Conservation (phyloP, 2,329 filamentous ascomycete species). For the Penicillium sp. region DNA sequence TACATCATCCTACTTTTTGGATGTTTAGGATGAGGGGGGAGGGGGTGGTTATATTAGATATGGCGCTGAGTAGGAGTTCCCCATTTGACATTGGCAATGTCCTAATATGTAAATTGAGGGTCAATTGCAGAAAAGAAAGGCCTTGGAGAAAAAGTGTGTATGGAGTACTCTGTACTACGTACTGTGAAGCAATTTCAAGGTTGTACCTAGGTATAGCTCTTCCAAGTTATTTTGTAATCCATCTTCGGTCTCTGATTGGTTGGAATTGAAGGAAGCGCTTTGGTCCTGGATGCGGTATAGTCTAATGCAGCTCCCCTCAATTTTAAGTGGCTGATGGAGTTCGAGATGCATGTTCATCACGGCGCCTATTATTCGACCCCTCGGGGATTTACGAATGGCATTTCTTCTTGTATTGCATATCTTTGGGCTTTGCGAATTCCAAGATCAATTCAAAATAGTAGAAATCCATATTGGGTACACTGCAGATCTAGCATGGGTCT, state of each 20-base stretch:
- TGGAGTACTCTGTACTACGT: too few relatives aligned
- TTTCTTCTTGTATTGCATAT: too few relatives aligned
- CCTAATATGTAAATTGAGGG: not conserved
- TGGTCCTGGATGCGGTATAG: slow-evolving; percentile 9
- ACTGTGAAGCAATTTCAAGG: not conserved
- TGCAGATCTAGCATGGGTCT: not conserved
- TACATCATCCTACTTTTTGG: not conserved
- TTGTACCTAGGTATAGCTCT: too few relatives aligned
- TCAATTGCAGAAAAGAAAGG: not conserved
- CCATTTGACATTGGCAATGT: not conserved
- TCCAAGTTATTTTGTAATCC: not conserved
- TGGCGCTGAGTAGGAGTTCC: not conserved
- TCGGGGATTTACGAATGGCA: not conserved
- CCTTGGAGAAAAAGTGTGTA: not conserved
- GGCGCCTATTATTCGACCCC: slow-evolving; percentile 9
- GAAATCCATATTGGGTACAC: not conserved
- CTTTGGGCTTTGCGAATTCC: not conserved
- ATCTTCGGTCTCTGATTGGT: slow-evolving; percentile 1
- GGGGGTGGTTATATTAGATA: not conserved
- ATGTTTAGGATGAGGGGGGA: not conserved
- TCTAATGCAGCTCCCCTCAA: slow-evolving; percentile 1
- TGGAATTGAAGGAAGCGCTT: slow-evolving; percentile 3
- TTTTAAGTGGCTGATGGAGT: not conserved
- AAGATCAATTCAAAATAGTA: not conserved
- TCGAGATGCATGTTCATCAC: slow-evolving; percentile 11